A percentile compares a stretch with the other conserved stretches of the same genome.
phyloP scores from a whole-genome alignment of 225 moss, liverwort and hornwort species.

The Pseudisothecium myosuroides region DNA sequence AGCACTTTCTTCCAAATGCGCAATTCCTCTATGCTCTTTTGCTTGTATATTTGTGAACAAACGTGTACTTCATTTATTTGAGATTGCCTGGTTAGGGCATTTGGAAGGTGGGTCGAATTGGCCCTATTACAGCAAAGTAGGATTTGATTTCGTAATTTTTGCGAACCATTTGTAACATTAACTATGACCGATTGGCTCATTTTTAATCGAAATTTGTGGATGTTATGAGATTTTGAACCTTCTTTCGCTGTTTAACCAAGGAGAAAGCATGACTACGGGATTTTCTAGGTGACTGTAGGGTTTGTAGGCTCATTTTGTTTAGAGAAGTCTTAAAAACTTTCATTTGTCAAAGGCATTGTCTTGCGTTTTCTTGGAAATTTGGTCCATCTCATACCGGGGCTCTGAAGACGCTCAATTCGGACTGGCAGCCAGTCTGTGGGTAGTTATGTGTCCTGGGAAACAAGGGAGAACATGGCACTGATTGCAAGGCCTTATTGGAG shows the following conservation, averaged over 20 bases:
- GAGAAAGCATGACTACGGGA: background rate
- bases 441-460: background rate
- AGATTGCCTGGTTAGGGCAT: conserved; percentile 3
- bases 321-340: background rate
- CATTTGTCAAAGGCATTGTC: background rate
- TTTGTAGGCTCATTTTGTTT: background rate
- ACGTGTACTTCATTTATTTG: conserved; percentile 1
- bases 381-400: background rate
- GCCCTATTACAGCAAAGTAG: conserved; percentile 3
- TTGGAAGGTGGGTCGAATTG: conserved; percentile 28
- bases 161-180: conserved; percentile 12
- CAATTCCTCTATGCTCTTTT: background rate
- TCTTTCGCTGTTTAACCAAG: background rate
- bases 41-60: conserved; percentile 33
- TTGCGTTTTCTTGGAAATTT: background rate
- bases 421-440: background rate
- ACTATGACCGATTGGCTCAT: background rate
- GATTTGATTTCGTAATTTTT: background rate
- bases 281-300: background rate
- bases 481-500: background rate
- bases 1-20: background rate
- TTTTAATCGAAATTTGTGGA: background rate
- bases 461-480: background rate
- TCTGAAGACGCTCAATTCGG: background rate
- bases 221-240: background rate